These are phyloP conservation scores for Metroxylon sagu DNA, from an alignment of 176 grass and related monocot genomes.

Conservation along the genomic window DNA sequence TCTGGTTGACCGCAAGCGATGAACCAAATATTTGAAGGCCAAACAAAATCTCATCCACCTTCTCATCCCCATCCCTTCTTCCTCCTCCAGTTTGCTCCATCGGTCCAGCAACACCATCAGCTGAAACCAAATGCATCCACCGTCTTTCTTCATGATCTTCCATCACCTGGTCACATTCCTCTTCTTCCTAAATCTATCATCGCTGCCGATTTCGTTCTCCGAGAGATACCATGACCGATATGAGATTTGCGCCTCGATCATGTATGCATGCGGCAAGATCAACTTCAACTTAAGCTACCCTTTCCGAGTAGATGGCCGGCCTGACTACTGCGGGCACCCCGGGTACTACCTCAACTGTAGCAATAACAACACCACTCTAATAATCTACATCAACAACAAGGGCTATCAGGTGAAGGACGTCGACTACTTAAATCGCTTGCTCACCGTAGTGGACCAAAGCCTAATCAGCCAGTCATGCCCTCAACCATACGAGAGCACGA, in stretches of 20 bases:
- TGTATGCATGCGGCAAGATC: background rate
- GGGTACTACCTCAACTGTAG: slow-evolving; percentile 2
- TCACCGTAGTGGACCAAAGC: background rate
- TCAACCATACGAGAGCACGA: background rate
- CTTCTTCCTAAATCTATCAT: background rate
- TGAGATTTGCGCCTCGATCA: no score
- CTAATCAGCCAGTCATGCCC: fast-evolving
- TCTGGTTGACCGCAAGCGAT: no score
- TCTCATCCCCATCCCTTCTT: no score
- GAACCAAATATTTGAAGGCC: no score
- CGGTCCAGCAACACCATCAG: no score
- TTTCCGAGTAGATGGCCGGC: slow-evolving; percentile 13
- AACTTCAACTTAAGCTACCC: slow-evolving; percentile 8
- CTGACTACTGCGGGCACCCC: background rate
- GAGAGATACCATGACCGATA: background rate
- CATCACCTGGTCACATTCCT: background rate
- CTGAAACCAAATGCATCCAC: background rate
- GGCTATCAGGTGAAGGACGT: slow-evolving; percentile 3
- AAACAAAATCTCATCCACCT: no score
- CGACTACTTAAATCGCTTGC: background rate
- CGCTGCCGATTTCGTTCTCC: background rate
- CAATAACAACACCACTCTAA: background rate
- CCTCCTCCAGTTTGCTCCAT: no score
- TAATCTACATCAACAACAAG: background rate
- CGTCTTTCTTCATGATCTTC: background rate